phyloP scores from a whole-genome alignment of 2,329 filamentous ascomycete species.

The Cladosporium velox region DNA sequence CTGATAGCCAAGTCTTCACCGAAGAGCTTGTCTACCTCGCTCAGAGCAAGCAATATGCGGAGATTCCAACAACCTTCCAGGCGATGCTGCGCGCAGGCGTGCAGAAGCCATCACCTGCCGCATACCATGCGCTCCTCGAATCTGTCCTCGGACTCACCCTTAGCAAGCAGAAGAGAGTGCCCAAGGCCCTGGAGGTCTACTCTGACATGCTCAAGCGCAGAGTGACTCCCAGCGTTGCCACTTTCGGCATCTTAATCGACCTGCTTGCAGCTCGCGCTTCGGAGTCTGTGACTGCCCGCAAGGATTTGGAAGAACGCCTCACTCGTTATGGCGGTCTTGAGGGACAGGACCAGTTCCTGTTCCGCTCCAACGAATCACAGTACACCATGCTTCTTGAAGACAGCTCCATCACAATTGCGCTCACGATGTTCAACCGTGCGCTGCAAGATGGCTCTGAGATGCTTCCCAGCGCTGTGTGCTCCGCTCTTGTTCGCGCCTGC shows the following conservation, averaged over 20 bases:
- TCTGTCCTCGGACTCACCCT: conserved; percentile 81
- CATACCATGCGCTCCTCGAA: conserved; percentile 89
- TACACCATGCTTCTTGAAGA: conserved; percentile 84
- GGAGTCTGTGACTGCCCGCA: conserved; percentile 73
- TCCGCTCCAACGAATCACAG: conserved; percentile 84
- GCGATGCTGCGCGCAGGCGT: conserved; percentile 81
- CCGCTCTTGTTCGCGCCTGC: conserved; percentile 81
- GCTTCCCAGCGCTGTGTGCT: conserved; percentile 82
- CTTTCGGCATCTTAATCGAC: conserved; percentile 84
- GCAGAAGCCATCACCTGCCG: conserved; percentile 73
- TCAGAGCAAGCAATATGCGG: conserved; percentile 71
- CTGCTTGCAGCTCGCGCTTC: conserved; percentile 79
- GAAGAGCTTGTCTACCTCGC: conserved; percentile 76
- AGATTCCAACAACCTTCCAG: conserved; percentile 90
- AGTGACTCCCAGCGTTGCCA: conserved; percentile 77
- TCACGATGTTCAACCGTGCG: conserved; percentile 82
- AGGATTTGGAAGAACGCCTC: conserved; percentile 76
- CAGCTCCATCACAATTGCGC: conserved; percentile 78
- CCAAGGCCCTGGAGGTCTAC: conserved; percentile 92
- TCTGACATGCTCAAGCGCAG: conserved; percentile 91
- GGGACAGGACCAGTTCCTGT: conserved; percentile 80
- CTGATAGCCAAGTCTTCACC: conserved; percentile 68
- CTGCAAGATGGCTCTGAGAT: conserved; percentile 59
- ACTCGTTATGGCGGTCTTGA: conserved; percentile 82
- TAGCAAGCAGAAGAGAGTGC: conserved; percentile 79